Conservation (phyloP, 805 yeast species). For the Komagataella phaffii region DNA sequence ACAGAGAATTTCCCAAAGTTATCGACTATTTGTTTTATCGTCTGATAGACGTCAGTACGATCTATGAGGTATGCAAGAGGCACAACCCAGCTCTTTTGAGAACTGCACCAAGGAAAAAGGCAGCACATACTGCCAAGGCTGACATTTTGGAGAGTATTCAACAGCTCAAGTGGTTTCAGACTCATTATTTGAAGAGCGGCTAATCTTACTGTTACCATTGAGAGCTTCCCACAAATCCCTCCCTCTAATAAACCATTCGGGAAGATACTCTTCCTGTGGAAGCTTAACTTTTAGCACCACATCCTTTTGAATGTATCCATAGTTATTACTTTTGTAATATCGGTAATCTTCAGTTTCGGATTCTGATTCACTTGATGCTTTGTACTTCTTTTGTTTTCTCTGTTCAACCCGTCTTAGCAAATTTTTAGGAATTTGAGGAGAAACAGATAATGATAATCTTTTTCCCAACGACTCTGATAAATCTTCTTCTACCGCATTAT, state of each 20-base stretch:
- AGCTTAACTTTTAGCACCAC: conserved; percentile 30
- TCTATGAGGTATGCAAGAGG: conserved; percentile 69
- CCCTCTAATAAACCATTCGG: conserved; percentile 60
- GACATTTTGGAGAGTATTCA: conserved; percentile 85
- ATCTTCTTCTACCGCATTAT: conserved; percentile 4
- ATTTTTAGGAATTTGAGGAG: conserved; percentile 59
- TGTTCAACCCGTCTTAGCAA: conserved; percentile 40
- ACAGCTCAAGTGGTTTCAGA: conserved; percentile 67
- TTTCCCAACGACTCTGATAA: conserved; percentile 15
- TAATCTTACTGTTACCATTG: conserved; percentile 6
- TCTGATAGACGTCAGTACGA: conserved; percentile 77
- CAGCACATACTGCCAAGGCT: conserved; percentile 73
- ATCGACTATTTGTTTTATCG: conserved; percentile 55
- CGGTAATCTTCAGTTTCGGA: conserved; percentile 16
- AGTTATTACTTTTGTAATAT: conserved; percentile 2
- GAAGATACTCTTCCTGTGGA: conserved; percentile 54
- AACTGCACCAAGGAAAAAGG: conserved; percentile 46
- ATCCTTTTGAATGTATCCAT: conserved; percentile 16
- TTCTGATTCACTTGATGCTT: conserved; percentile 5
- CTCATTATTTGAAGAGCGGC: conserved; percentile 37
- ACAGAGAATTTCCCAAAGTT: conserved; percentile 70
- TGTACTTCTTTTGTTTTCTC: conserved; percentile 23
- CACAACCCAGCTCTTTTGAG: conserved; percentile 55
- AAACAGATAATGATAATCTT: conserved; percentile 40
- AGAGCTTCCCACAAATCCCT: conserved; percentile 49